Evolutionary conservation across 108 stramenopile genomes (phyloP).

Genomic region (Chaetoceros muelleri): DNA sequence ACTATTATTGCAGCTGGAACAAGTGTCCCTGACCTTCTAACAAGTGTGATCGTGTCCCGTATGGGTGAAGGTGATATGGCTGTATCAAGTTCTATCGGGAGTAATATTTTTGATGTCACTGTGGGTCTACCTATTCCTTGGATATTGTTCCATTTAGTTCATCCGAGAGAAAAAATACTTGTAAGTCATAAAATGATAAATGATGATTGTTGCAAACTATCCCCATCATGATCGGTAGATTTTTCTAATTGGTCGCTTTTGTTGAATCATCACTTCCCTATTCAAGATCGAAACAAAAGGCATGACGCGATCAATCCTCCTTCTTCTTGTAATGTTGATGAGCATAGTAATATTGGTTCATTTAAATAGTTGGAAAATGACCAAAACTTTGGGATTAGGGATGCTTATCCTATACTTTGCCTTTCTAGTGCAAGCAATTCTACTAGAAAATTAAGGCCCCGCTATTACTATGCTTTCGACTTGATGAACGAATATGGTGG

Average conservation of each 20-base stretch:
- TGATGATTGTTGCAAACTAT: background rate
- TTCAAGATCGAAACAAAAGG: conserved; percentile 30
- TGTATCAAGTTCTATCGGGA: conserved; percentile 46
- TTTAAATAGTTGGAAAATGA: conserved; percentile 75
- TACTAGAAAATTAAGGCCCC: too few species aligned
- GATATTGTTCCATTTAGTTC: conserved; percentile 14
- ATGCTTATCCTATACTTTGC: conserved; percentile 70
- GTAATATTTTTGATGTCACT: conserved; percentile 48
- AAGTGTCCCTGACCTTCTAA: conserved; percentile 40
- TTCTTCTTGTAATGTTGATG: conserved; percentile 64
- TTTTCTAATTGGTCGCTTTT: background rate
- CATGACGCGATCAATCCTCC: conserved; percentile 41
- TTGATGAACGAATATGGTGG: too few species aligned
- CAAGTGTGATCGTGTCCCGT: conserved; percentile 44
- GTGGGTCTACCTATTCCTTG: conserved; percentile 50
- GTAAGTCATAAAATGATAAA: too few species aligned
- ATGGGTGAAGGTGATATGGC: conserved; percentile 61
- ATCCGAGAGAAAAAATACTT: background rate
- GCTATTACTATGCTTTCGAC: too few species aligned
- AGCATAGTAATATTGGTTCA: conserved; percentile 59
- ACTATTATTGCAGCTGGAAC: conserved; percentile 56
- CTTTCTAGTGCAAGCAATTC: conserved; percentile 54
- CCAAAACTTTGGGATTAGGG: conserved; percentile 44
- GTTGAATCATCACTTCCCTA: background rate
- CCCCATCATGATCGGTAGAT: background rate